Evolutionary conservation across 2,329 filamentous ascomycete species (phyloP).

Genomic region (Neoscytalidium dimidiatum): DNA sequence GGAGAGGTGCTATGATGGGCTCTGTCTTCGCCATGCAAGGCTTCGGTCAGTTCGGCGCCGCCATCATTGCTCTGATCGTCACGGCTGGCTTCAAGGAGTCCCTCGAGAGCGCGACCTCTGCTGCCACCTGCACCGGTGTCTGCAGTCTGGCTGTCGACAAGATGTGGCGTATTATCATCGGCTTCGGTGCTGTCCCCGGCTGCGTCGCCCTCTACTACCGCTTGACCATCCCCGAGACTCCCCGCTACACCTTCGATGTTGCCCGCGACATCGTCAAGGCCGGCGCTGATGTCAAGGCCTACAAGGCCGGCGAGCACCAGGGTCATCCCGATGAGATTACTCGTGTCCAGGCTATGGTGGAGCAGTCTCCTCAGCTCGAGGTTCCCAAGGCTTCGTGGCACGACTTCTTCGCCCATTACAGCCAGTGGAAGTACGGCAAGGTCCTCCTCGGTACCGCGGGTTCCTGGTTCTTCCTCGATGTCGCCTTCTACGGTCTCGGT

Average conservation of each 20-base stretch:
- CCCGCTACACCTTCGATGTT: constrained; percentile 85
- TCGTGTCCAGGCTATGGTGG: constrained; percentile 60
- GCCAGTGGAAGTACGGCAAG: constrained; percentile 69
- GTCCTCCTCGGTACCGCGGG: constrained; percentile 77
- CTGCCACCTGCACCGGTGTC: constrained; percentile 59
- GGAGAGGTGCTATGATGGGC: constrained; percentile 85
- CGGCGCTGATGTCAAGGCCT: constrained; percentile 72
- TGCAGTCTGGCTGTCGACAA: constrained; percentile 77
- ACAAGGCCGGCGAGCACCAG: constrained; percentile 65
- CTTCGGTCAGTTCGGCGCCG: constrained; percentile 75
- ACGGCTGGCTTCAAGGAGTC: constrained; percentile 70
- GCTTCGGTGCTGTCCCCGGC: constrained; percentile 77
- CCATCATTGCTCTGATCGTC: constrained; percentile 74
- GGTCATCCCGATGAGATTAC: constrained; percentile 67
- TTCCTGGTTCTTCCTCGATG: constrained; percentile 81
- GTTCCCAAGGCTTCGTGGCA: constrained; percentile 69
- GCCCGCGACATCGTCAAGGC: constrained; percentile 74
- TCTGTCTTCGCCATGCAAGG: constrained; percentile 87
- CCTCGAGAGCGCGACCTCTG: constrained; percentile 54
- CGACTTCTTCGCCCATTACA: constrained; percentile 73
- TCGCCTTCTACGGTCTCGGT: constrained; percentile 58
- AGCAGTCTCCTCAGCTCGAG: constrained; percentile 57
- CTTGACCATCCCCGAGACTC: constrained; percentile 84
- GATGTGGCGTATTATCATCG: constrained; percentile 83
- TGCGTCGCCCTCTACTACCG: constrained; percentile 84